These are phyloP conservation scores for Suhomyces ambrosiae DNA, from an alignment of 1,139 yeast genomes.

Conservation along the genomic window DNA sequence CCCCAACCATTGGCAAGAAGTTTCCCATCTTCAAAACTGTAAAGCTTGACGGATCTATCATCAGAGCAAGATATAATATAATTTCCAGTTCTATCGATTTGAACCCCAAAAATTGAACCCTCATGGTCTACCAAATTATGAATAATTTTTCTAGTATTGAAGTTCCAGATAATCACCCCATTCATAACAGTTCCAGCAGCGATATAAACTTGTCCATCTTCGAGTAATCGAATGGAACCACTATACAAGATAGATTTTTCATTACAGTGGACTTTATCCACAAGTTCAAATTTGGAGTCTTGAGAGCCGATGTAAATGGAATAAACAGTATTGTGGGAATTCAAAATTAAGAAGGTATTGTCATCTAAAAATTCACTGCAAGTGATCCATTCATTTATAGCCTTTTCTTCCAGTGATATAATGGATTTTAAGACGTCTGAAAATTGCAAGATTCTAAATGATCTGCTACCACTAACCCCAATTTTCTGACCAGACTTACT, in stretches of 20 bases:
- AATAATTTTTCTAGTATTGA: conserved; percentile 43
- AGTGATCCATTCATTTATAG: conserved; percentile 77
- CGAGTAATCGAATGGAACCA: conserved; percentile 64
- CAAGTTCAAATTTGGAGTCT: conserved; percentile 23
- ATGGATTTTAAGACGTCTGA: conserved; percentile 1
- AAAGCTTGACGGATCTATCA: conserved; percentile 82
- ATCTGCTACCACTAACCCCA: conserved; percentile 72
- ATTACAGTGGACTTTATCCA: conserved; percentile 51
- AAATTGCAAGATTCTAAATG: conserved; percentile 49
- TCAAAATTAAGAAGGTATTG: conserved; percentile 52
- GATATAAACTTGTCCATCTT: conserved; percentile 47
- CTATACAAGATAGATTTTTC: conserved; percentile 87
- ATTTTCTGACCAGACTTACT: conserved; percentile 32
- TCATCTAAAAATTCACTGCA: conserved; percentile 52
- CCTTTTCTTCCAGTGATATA: conserved; percentile 39
- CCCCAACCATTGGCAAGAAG: conserved; percentile 90
- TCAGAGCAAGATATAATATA: conserved; percentile 83
- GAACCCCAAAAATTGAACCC: conserved; percentile 87
- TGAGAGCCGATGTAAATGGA: conserved; percentile 37
- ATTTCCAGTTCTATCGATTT: conserved; percentile 57
- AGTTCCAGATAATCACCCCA: conserved; percentile 81
- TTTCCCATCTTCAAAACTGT: conserved; percentile 59
- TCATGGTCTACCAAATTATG: conserved; percentile 73
- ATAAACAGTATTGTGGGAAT: conserved; percentile 78
- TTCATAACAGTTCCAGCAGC: conserved; percentile 94